Evolutionary conservation across 1,139 yeast genomes (phyloP).

Genomic region (Tardiomyces digboiensis): DNA sequence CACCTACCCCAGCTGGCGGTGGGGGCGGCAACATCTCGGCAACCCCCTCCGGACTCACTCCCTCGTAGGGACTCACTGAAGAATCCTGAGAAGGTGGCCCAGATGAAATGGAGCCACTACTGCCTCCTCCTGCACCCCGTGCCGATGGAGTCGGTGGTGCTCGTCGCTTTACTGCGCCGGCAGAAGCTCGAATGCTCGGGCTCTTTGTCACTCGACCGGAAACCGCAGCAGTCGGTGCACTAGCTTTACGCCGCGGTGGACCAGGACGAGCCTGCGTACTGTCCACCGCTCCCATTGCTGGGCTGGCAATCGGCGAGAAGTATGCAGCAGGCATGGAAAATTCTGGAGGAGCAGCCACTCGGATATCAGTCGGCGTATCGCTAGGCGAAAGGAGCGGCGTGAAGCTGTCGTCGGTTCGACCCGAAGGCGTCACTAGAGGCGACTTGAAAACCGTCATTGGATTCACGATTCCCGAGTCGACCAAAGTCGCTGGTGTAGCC

Average conservation of each 20-base stretch:
- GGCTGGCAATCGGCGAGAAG: background rate
- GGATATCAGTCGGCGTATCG: background rate
- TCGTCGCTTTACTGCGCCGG: background rate
- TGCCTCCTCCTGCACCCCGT: background rate
- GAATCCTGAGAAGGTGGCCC: background rate
- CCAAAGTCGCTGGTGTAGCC: background rate
- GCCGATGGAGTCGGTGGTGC: background rate
- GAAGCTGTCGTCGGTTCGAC: background rate
- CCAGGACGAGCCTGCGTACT: background rate
- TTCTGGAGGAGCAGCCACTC: background rate
- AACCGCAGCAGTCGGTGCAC: background rate
- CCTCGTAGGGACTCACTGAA: background rate
- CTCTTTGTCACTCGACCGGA: background rate
- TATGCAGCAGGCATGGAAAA: background rate
- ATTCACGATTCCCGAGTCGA: background rate
- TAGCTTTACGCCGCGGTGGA: background rate
- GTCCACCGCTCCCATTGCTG: background rate
- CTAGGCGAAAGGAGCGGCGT: background rate
- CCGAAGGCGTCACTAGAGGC: constrained; percentile 1
- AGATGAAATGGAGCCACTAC: background rate
- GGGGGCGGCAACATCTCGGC: background rate
- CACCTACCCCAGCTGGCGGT: background rate
- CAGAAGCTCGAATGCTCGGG: background rate
- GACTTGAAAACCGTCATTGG: background rate
- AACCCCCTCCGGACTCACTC: background rate